Conservation (phyloP, 108 stramenopile genomes). For the Cyclotella cryptica region DNA sequence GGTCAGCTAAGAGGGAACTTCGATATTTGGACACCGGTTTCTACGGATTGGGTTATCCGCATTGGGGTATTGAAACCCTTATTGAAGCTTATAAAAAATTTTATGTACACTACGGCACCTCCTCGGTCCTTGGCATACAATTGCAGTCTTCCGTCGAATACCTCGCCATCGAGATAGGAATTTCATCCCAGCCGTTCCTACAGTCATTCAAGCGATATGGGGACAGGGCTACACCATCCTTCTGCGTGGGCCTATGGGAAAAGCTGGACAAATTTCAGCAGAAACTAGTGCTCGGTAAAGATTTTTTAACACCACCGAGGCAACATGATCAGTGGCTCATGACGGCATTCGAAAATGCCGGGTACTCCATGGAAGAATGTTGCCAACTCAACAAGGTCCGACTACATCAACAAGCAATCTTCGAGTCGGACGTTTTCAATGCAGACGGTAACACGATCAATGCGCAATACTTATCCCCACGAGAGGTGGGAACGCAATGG, state of each 20-base stretch:
- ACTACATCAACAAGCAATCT: constrained; percentile 28
- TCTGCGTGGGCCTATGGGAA: not conserved
- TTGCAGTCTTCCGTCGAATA: not conserved
- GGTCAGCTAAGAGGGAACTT: not conserved
- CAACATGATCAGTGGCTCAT: constrained; percentile 20
- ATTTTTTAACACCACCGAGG: not conserved
- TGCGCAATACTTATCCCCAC: constrained; percentile 2
- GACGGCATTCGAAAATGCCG: not conserved
- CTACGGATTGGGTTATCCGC: constrained; percentile 6
- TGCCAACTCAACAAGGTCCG: constrained; percentile 17
- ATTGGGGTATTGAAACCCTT: not conserved
- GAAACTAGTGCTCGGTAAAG: not conserved
- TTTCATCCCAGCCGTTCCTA: not conserved
- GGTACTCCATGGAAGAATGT: not conserved
- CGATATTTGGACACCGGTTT: constrained; percentile 8
- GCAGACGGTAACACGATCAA: constrained; percentile 11
- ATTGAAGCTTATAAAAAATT: not conserved
- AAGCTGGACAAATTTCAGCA: too few relatives aligned
- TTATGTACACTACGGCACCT: constrained; percentile 6
- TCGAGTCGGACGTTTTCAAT: constrained; percentile 13
- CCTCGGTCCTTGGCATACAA: not conserved
- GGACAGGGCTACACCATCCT: not conserved
- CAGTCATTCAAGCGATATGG: not conserved
- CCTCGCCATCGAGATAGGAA: not conserved
- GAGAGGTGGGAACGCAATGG: not conserved